A percentile compares a stretch with the other conserved stretches of the same genome.
These are phyloP conservation scores for Pichia kudriavzevii DNA, from an alignment of 1,139 yeast species.

Conservation along the genomic window DNA sequence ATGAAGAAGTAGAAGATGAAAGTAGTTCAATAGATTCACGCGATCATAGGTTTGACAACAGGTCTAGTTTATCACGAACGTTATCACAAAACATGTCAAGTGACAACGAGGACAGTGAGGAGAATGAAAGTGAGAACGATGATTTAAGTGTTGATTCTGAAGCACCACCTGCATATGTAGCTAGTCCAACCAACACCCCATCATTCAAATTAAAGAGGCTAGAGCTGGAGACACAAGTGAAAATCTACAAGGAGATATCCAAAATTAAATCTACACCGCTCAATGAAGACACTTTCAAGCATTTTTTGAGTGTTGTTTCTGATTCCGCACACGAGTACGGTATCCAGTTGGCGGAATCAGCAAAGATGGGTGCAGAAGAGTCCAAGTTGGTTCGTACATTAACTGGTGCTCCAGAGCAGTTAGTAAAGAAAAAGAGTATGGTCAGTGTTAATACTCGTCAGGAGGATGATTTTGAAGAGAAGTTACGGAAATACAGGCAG, in stretches of 20 bases:
- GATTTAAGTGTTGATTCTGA: slow-evolving; percentile 16
- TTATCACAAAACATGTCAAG: not conserved
- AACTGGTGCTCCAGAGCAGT: slow-evolving; percentile 28
- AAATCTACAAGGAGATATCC: slow-evolving; percentile 20
- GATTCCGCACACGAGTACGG: slow-evolving; percentile 28
- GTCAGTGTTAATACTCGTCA: slow-evolving; percentile 7
- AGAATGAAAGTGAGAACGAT: slow-evolving; percentile 8
- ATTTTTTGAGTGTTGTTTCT: slow-evolving; percentile 24
- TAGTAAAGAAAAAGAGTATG: slow-evolving; percentile 15
- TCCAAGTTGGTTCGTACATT: slow-evolving; percentile 28
- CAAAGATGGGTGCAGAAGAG: slow-evolving; percentile 26
- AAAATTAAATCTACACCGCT: slow-evolving; percentile 19
- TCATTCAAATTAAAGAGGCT: slow-evolving; percentile 18
- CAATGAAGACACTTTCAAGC: slow-evolving; percentile 24
- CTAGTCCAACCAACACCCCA: slow-evolving; percentile 8
- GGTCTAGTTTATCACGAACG: too few relatives aligned
- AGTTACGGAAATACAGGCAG: slow-evolving; percentile 10
- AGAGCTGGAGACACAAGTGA: slow-evolving; percentile 21
- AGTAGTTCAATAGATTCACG: too few relatives aligned
- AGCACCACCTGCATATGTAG: slow-evolving; percentile 15
- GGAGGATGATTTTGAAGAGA: slow-evolving; percentile 11
- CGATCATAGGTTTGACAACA: too few relatives aligned
- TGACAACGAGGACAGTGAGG: slow-evolving; percentile 1
- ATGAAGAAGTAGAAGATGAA: not conserved
- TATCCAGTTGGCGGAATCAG: slow-evolving; percentile 28